Evolutionary conservation across 176 grass and related monocot genomes (phyloP), one percentile per base, ranked within the genome.

Genomic region (Triticum timopheevii): DNA sequence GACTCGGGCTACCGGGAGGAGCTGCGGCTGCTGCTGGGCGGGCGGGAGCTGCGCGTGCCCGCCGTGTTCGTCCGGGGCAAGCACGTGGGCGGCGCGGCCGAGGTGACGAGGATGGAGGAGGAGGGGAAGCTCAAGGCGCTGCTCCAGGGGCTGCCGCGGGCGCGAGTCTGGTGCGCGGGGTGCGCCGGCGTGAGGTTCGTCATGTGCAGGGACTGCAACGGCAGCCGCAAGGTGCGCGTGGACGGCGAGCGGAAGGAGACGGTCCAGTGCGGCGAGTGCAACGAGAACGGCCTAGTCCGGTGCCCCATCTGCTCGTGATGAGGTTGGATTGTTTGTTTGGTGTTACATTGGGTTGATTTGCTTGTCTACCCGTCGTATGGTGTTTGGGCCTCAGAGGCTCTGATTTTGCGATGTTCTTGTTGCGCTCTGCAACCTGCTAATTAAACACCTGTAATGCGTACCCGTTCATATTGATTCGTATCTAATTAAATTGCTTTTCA

Each of bases 1-100:
- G 97, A 99, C 88, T 94, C 94, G 13, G 97, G 97, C 4, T 99
- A 99, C 87, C 90, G 86, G 68, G 94, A 99, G 90, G 97, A 99
- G 86, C 71, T 99, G 39, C 87, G 90, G 82, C 30, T 90, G 66
- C 86, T 99, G 86, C 88, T 99, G 90, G 89, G 86, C 36, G 80
- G 73, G 20, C 82, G 74, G 84, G 92, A 92, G 75, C 85, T 96
- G 25, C 92, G 88, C 76, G 94, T 96, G 54, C 97, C 97, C 4
- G 63, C 90, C 8, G 87, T 94, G 82, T 99, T 99, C 86, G 89
- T 99, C 64, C 90, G 92, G 24, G 92, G 94, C 7, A 77, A 74
- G 66, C 88, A 92, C 31, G 84, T 99, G 3, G 97, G 97, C 47
- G 92, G 94, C 65, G 73, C 85, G 0, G 92, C 93, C n/a, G 97